Base-by-base conservation (phyloP, 2,329 filamentous ascomycete genomes). In the Colletotrichum incanum region DNA sequence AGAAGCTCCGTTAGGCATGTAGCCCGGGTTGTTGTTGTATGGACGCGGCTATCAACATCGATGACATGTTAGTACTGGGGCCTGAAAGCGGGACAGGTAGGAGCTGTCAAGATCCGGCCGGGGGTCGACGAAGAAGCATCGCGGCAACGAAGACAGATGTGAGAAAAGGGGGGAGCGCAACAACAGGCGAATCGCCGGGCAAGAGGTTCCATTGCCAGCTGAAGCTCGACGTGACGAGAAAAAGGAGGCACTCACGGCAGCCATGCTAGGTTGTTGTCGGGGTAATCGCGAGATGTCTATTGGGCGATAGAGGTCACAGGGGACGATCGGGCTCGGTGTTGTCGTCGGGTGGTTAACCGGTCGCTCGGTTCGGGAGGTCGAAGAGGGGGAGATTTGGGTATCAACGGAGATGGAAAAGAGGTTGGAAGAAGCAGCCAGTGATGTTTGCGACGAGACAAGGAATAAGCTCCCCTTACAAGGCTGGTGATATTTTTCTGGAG, bases 1-100 rank as follows among this genome's bases (percentile, higher is more conserved):
- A 69, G 84, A 82, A 75, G 86, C 88, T 80, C 90, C 91, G 83
- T 93, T 92, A 77, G 90, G 88, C 80, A 92, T 84, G 82, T 91
- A 92, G 82, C 86, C 87, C 76, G 83, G 82, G 79, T 85, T 86
- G 80, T 84, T 87, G 82, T 84, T 87, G 82, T 84, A 85, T 75
- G 82, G 78, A 79, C 83, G 83, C 75, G 82, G 79, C 84, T 86
- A 45, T 60, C 31, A 55, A 49, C 26, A 47, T 47, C 61, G 71
- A 67, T 67, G 67, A 31, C 63, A 60, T 71, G 55, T 71, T 37
- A 71, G 71, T 63, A 71, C 55, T 59, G 50, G 67, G 55, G 43
- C 59, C 37, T 34, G 37, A 45, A 58, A 54, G 68, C 67, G 67
- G 54, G 56, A 66, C 58, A 67, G n/a, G 56, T 39, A 49, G 52